Conservation (phyloP, 2,329 filamentous ascomycete genomes). For the Hymenoscyphus infarciens region DNA sequence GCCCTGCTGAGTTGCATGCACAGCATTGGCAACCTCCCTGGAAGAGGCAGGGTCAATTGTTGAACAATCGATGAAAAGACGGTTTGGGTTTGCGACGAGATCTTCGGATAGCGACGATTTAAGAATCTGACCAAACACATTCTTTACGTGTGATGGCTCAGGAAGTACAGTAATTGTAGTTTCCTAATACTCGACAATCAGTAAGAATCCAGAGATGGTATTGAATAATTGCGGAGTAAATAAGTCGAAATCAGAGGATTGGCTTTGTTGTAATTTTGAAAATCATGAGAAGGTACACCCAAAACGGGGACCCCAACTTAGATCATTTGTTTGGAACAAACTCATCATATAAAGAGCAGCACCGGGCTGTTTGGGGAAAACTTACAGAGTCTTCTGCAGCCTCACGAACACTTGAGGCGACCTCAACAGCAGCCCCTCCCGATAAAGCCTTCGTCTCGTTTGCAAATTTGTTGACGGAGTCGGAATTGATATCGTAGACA, state of each 20-base stretch:
- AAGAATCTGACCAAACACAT: conserved; percentile 76
- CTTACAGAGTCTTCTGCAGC: conserved; percentile 66
- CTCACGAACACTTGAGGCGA: conserved; percentile 56
- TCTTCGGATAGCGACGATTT: conserved; percentile 48
- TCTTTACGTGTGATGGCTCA: conserved; percentile 81
- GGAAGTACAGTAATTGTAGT: conserved; percentile 85
- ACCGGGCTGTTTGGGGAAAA: conserved; percentile 17
- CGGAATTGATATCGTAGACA: conserved; percentile 62
- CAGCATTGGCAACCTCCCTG: conserved; percentile 67
- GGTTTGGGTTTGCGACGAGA: conserved; percentile 49
- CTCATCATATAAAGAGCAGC: conserved; percentile 44
- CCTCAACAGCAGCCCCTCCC: conserved; percentile 46
- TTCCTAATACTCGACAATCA: conserved; percentile 52
- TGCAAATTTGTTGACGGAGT: conserved; percentile 53
- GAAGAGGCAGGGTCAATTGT: conserved; percentile 93
- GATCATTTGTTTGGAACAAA: conserved; percentile 59
- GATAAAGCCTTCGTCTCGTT: conserved; percentile 40
- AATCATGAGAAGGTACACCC: conserved; percentile 56
- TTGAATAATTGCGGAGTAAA: conserved; percentile 12
- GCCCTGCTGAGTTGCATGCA: conserved; percentile 64
- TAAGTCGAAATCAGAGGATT: conserved; percentile 62
- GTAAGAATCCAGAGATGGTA: conserved; percentile 9
- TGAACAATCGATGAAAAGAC: conserved; percentile 92
- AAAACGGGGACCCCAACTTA: conserved; percentile 64
- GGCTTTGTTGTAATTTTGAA: conserved; percentile 57